Percentiles rank a stretch among this genome's conserved stretches.
These are phyloP conservation scores for Astraeus odoratus DNA, from an alignment of 768 basidiomycete species.

Conservation along the genomic window DNA sequence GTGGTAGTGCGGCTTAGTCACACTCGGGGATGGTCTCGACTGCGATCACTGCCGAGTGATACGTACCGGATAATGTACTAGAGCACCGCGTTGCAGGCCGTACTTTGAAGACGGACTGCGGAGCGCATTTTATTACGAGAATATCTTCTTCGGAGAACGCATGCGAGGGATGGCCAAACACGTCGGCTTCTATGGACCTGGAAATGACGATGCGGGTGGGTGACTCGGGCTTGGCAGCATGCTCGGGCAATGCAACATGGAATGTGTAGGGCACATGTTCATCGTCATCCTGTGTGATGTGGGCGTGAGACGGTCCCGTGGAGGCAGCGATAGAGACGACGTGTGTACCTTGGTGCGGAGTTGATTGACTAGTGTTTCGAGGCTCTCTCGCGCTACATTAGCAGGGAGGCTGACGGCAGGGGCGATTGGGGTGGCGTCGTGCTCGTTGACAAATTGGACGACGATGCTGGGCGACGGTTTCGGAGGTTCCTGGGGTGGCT, in stretches of 20 bases:
- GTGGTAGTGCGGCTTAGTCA: conserved; percentile 2
- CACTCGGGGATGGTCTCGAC: conserved; percentile 1
- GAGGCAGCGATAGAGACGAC: conserved; percentile 9
- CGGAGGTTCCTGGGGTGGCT: conserved; percentile 47
- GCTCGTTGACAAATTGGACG: conserved; percentile 89
- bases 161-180: conserved; percentile 65
- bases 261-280: conserved; percentile 92
- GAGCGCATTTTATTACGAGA: conserved; percentile 83
- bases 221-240: conserved; percentile 38
- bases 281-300: conserved; percentile 39
- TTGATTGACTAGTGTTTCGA: conserved; percentile 88
- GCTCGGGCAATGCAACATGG: conserved; percentile 68
- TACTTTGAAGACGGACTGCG: conserved; percentile 93
- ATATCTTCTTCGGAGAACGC: conserved; percentile 82
- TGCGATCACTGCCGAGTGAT: conserved; percentile 4
- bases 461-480: conserved; percentile 61
- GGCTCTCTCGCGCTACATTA: conserved; percentile 72
- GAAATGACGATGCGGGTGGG: conserved; percentile 79
- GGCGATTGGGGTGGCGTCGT: conserved; percentile 74
- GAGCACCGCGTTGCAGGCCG: conserved; percentile 92
- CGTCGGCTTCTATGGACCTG: conserved; percentile 77
- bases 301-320: conserved; percentile 3
- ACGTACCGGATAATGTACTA: conserved; percentile 76
- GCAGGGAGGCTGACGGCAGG: conserved; percentile 88
- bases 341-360: conserved; percentile 61